Percentiles rank a stretch among this genome's conserved stretches.
phyloP scores from a whole-genome alignment of 441 rosid genomes.

The Mallotus japonicus region DNA sequence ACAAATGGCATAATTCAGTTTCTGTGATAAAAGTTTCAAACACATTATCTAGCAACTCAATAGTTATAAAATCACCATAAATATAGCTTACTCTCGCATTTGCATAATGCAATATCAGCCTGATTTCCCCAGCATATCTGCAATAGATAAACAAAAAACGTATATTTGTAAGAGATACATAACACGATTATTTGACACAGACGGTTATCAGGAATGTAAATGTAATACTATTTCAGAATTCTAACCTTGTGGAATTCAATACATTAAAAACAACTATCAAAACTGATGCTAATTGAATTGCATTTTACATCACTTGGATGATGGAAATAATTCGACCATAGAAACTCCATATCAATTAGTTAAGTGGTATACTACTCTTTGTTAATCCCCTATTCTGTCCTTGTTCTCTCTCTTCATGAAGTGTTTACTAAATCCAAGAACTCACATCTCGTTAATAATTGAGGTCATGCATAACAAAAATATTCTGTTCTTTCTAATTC shows the following conservation, averaged over 20 bases:
- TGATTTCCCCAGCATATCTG: slow-evolving; percentile 75
- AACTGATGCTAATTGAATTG: not conserved
- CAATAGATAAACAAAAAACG: slow-evolving; percentile 10
- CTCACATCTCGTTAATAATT: not conserved
- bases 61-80: not conserved
- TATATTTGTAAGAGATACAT: not conserved
- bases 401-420: not conserved
- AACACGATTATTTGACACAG: not conserved
- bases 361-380: not conserved
- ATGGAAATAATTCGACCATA: not conserved
- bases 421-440: not conserved
- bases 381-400: not conserved
- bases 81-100: slow-evolving; percentile 51
- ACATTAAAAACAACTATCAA: not conserved
- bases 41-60: not conserved
- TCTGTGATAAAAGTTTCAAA: not conserved
- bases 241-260: not conserved
- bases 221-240: not conserved
- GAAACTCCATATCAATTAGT: not conserved
- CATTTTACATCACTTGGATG: not conserved
- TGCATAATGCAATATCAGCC: slow-evolving; percentile 55
- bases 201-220: not conserved
- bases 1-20: slow-evolving; percentile 8
- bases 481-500: not conserved
- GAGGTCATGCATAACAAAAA: not conserved